These are phyloP conservation scores for Cordyceps cicadae DNA, from an alignment of 2,329 filamentous ascomycete species.

Conservation along the genomic window DNA sequence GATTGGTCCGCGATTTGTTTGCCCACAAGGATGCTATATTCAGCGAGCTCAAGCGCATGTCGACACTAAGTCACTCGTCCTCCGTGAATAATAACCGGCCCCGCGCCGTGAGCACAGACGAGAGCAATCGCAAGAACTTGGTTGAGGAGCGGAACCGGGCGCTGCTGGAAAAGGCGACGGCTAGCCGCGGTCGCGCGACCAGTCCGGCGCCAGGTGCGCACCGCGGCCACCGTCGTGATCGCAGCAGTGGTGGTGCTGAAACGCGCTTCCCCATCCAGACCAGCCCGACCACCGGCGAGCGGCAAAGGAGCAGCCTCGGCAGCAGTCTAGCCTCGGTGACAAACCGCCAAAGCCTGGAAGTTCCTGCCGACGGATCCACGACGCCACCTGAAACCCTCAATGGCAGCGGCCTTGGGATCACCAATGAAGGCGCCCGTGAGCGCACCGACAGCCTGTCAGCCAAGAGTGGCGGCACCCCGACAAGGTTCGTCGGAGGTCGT, in stretches of 20 bases:
- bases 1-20: conserved; percentile 85
- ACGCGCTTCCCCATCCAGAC: conserved; percentile 81
- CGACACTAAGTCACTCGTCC: conserved; percentile 56
- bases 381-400: conserved; percentile 35
- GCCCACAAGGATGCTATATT: conserved; percentile 93
- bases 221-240: conserved; percentile 62
- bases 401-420: conserved; percentile 25
- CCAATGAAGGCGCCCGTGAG: conserved; percentile 15
- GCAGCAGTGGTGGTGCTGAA: conserved; percentile 63
- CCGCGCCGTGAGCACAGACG: conserved; percentile 86
- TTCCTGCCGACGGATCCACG: conserved; percentile 54
- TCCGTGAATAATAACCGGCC: conserved; percentile 56
- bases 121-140: conserved; percentile 86
- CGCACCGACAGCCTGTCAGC: conserved; percentile 11
- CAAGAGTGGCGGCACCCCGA: conserved; percentile 18
- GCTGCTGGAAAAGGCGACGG: conserved; percentile 58
- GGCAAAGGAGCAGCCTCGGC: conserved; percentile 42
- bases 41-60: conserved; percentile 87
- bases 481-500: conserved; percentile 42
- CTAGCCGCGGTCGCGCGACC: conserved; percentile 61
- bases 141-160: conserved; percentile 90
- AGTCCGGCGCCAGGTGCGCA: conserved; percentile 58
- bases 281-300: conserved; percentile 48
- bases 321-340: conserved; percentile 40
- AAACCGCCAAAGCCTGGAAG: conserved; percentile 69